Percentiles rank a stretch among this genome's conserved stretches.
Conservation (phyloP, 148 eudicot genomes). For the Rhododendron vialii region DNA sequence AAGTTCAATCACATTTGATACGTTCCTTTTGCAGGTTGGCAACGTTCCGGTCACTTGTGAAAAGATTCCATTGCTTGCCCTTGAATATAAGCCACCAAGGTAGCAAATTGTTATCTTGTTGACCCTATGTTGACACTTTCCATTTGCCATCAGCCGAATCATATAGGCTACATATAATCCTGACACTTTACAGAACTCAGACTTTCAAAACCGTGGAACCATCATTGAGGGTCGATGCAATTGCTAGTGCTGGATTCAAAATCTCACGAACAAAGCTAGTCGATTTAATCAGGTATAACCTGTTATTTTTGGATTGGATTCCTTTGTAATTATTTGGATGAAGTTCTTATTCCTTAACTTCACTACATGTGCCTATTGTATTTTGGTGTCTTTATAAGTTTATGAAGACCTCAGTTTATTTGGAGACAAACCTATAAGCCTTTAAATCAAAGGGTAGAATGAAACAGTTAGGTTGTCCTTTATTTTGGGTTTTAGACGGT, state of each 20-base stretch:
- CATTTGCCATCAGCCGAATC: not conserved
- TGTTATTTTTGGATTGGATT: not conserved
- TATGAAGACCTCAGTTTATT: not conserved
- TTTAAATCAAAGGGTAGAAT: not conserved
- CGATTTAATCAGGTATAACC: conserved; percentile 63
- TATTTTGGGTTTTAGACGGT: not conserved
- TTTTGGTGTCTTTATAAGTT: not conserved
- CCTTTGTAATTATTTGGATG: not conserved
- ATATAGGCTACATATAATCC: not conserved
- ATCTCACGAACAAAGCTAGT: conserved; percentile 81
- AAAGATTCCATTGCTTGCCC: conserved; percentile 65
- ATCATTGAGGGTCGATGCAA: conserved; percentile 76
- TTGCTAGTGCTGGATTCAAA: conserved; percentile 96
- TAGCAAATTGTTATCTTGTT: conserved; percentile 5
- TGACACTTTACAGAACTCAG: conserved; percentile 50
- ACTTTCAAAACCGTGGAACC: conserved; percentile 74
- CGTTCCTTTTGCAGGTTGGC: conserved; percentile 60
- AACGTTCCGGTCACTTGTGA: conserved; percentile 74
- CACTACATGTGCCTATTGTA: not conserved
- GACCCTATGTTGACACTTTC: not conserved
- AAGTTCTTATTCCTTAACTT: not conserved
- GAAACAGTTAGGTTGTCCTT: not conserved
- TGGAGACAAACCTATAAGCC: not conserved
- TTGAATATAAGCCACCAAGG: conserved; percentile 90
- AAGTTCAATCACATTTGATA: not conserved